phyloP scores from a whole-genome alignment of 306 rosid genomes.

The Sesbania bispinosa region DNA sequence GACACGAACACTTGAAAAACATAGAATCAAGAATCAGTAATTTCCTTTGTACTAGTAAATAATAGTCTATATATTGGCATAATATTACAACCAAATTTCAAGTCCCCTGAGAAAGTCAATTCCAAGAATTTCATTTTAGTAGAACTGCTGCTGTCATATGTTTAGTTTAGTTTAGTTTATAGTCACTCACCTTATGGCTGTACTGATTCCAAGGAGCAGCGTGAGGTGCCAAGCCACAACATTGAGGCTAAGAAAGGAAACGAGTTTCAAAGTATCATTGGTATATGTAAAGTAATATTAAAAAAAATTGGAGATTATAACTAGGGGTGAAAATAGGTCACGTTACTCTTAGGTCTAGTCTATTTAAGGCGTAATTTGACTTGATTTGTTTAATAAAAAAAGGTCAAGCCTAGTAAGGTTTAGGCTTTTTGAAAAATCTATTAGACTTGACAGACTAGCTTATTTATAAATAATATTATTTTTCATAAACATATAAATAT shows the following conservation, averaged over 20 bases:
- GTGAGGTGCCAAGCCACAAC: background rate
- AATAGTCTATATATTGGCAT: background rate
- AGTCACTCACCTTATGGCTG: conserved; percentile 30
- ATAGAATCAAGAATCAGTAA: conserved; percentile 10
- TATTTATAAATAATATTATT: no score
- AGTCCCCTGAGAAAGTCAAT: no score
- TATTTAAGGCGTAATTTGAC: no score
- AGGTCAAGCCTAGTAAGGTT: no score
- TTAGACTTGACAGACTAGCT: no score
- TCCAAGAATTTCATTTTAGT: background rate
- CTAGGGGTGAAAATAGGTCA: no score
- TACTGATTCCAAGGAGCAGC: conserved; percentile 24
- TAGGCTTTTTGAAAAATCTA: no score
- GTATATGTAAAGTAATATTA: background rate
- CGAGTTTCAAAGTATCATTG: background rate
- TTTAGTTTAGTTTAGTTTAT: background rate
- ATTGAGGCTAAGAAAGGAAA: conserved; percentile 13
- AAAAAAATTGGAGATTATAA: no score
- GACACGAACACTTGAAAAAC: conserved; percentile 44
- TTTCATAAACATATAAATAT: no score
- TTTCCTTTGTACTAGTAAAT: no score
- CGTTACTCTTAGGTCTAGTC: no score
- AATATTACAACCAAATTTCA: background rate
- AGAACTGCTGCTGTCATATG: background rate
- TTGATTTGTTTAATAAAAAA: no score